These are phyloP conservation scores for Cercospora sojina DNA, from an alignment of 2,329 filamentous ascomycete species.

Conservation along the genomic window DNA sequence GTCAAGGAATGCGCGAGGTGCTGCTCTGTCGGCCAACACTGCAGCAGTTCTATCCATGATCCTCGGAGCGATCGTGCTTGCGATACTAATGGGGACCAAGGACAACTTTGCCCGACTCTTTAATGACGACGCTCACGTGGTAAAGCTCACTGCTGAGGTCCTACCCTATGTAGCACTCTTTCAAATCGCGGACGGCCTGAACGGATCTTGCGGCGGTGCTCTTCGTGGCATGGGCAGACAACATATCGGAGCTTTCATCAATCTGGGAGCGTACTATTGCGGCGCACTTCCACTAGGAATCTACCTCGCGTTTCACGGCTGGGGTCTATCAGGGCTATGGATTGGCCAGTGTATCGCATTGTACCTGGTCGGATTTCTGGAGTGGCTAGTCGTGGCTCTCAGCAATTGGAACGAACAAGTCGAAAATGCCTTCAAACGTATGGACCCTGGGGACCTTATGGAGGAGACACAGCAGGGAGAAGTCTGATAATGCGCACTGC, in stretches of 20 bases:
- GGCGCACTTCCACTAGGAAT: constrained; percentile 79
- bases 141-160: constrained; percentile 70
- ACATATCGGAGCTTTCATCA: constrained; percentile 79
- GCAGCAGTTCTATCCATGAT: constrained; percentile 71
- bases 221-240: constrained; percentile 82
- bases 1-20: constrained; percentile 62
- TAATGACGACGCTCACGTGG: constrained; percentile 72
- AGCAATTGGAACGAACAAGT: constrained; percentile 78
- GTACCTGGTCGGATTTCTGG: constrained; percentile 73
- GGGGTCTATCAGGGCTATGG: constrained; percentile 79
- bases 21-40: constrained; percentile 69
- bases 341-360: constrained; percentile 64
- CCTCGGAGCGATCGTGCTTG: constrained; percentile 66
- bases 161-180: constrained; percentile 87
- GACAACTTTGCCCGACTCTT: constrained; percentile 75
- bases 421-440: constrained; percentile 65
- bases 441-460: constrained; percentile 56
- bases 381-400: constrained; percentile 76
- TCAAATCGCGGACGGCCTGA: constrained; percentile 85
- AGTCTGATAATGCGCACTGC: constrained; percentile 8
- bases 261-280: constrained; percentile 79
- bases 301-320: constrained; percentile 80
- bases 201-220: constrained; percentile 78
- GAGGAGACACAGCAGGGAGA: constrained; percentile 34
- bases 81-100: constrained; percentile 67